Evolutionary conservation across 2,329 filamentous ascomycete genomes (phyloP), one percentile per base, ranked within the genome.

Genomic region (Teratosphaeria epicoccoides): DNA sequence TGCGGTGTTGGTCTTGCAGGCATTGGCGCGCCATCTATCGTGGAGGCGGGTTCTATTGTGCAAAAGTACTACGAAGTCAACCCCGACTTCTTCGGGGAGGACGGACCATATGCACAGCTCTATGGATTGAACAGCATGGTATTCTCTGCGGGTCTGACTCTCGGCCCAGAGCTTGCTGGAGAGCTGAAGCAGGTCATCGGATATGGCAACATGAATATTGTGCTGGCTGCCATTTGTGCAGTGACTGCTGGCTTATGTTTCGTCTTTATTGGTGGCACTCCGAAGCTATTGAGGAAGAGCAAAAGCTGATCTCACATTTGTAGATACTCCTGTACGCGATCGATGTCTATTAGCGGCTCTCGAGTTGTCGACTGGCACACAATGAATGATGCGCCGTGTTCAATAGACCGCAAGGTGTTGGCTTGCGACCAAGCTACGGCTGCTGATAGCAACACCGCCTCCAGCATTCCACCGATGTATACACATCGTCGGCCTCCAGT

Each of bases 71-170:
- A 79, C 54, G 69, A 73, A 45, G 74, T 73, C 1, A 83, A 83
- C 51, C 70, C 70, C 1, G 73, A 72, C 0, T 69, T 79, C 48
- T 83, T 83, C 56, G 77, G 78, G 0, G 65, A 70, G 1, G 70
- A 76, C 4, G 77, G 78, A 0, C 81, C 81, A 0, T 83, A 83
- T 60, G 81, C 81, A 1, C 82, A 85, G 64, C 70, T 84, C 0
- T 85, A 84, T 62, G 81, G 78, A 2, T 68, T 85, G 53, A 82
- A 80, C 58, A 80, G 76, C n/a, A 76, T 84, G 71, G 73, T 80
- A 0, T 84, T 82, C 63, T 78, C 76, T 53, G 66, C 71, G 0
- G 82, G 83, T 0, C 66, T 84, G 49, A 77, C 80, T 0, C 49
- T 83, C 5, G 83, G 83, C 0, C 82, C 82, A 0, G 61, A 83